phyloP scores from a whole-genome alignment of 1,284 basidiomycete species.

The Moniliophthora roreri region DNA sequence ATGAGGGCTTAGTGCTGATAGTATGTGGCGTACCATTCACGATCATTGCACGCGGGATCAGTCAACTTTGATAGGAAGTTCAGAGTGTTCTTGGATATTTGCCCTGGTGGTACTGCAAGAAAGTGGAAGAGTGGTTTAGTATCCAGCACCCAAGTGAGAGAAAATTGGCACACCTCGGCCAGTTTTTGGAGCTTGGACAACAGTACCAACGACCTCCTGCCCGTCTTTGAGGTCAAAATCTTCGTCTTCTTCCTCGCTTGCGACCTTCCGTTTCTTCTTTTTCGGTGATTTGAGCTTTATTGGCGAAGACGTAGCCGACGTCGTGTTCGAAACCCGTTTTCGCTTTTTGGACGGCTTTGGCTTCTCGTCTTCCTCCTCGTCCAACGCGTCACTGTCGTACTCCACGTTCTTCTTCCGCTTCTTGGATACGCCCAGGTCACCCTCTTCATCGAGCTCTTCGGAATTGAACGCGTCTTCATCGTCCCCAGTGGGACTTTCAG shows the following conservation, averaged over 20 bases:
- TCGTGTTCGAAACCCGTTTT: constrained; percentile 27
- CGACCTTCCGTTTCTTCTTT: constrained; percentile 21
- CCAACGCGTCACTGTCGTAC: constrained; percentile 49
- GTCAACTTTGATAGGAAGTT: constrained; percentile 72
- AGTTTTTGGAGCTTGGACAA: constrained; percentile 76
- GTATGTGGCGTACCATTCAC: constrained; percentile 67
- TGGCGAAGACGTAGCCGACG: constrained; percentile 18
- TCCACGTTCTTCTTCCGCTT: constrained; percentile 11
- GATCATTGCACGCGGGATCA: constrained; percentile 80
- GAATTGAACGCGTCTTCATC: too few species aligned
- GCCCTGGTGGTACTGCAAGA: constrained; percentile 73
- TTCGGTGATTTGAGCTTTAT: constrained; percentile 31
- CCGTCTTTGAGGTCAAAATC: constrained; percentile 60
- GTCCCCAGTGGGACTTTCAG: too few species aligned
- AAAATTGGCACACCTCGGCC: constrained; percentile 63
- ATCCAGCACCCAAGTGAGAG: not conserved
- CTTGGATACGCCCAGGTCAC: constrained; percentile 1
- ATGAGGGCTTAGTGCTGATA: constrained; percentile 1
- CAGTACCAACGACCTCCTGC: constrained; percentile 65
- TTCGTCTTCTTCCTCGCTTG: constrained; percentile 33
- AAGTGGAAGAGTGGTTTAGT: not conserved
- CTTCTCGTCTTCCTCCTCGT: constrained; percentile 38
- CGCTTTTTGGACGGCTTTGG: constrained; percentile 34
- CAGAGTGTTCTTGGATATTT: constrained; percentile 83
- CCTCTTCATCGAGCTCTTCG: not conserved